Percentiles rank a stretch among this genome's conserved stretches.
Conservation (phyloP, 116 monocot species). For the Dioscorea cayenensis region DNA sequence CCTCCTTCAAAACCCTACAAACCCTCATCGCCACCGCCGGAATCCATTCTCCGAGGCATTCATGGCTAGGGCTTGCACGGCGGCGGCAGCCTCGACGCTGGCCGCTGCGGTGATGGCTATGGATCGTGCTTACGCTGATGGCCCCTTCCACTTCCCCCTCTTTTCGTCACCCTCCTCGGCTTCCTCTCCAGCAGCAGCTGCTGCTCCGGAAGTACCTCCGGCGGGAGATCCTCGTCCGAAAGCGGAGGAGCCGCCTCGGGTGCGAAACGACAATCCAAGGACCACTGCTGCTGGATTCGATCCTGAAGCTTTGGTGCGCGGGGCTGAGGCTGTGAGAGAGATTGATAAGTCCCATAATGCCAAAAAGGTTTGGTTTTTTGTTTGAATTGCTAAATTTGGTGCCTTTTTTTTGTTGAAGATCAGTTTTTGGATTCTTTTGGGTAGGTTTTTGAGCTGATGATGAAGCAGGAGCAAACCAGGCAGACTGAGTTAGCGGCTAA, state of each 20-base stretch:
- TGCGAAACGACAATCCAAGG: slow-evolving; percentile 47
- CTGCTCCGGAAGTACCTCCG: neutral
- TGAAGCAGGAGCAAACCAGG: slow-evolving; percentile 72
- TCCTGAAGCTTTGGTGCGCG: slow-evolving; percentile 82
- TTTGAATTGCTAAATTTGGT: neutral
- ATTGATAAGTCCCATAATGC: slow-evolving; percentile 56
- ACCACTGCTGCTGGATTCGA: slow-evolving; percentile 71
- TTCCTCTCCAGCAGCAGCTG: neutral
- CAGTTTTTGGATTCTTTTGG: neutral
- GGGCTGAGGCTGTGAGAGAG: slow-evolving; percentile 58
- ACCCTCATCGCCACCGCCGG: neutral
- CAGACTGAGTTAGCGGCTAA: slow-evolving; percentile 40
- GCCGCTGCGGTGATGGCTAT: slow-evolving; percentile 25
- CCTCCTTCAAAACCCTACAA: neutral
- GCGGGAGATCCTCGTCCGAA: neutral
- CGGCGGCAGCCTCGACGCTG: slow-evolving; percentile 15
- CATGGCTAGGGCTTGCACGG: slow-evolving; percentile 23
- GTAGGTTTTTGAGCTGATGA: slow-evolving; percentile 78
- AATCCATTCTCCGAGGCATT: neutral
- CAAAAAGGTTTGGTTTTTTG: slow-evolving; percentile 46
- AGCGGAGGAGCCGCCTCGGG: slow-evolving; percentile 21
- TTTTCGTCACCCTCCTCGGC: slow-evolving; percentile 15
- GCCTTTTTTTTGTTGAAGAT: neutral
- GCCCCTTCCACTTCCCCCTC: slow-evolving; percentile 26
- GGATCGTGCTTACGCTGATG: slow-evolving; percentile 42